A percentile compares a stretch with the other conserved stretches of the same genome.
These are phyloP conservation scores for Teratosphaeria gauchensis DNA, from an alignment of 2,329 filamentous ascomycete species.

Conservation along the genomic window DNA sequence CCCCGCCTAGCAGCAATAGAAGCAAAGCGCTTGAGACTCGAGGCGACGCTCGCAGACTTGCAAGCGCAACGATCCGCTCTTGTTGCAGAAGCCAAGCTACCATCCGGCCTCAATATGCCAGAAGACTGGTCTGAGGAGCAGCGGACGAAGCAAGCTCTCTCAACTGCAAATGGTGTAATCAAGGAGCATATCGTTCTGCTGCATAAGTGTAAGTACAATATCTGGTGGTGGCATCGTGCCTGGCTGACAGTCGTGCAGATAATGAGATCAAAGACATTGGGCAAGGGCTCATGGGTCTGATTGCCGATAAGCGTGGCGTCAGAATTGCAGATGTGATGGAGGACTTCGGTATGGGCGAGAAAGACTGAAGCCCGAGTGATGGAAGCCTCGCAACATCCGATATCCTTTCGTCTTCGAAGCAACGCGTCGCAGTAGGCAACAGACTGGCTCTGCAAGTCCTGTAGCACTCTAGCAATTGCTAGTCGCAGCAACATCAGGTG, in stretches of 20 bases:
- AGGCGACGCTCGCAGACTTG: slow-evolving; percentile 39
- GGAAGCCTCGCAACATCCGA: neutral
- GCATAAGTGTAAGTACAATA: slow-evolving; percentile 43
- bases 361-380: slow-evolving; percentile 29
- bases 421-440: neutral
- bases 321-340: slow-evolving; percentile 42
- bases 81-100: slow-evolving; percentile 18
- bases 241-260: slow-evolving; percentile 23
- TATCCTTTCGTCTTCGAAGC: neutral
- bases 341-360: slow-evolving; percentile 36
- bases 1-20: slow-evolving; percentile 14
- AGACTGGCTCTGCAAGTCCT: too few species aligned
- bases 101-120: slow-evolving; percentile 18
- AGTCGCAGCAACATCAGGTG: too few species aligned
- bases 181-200: slow-evolving; percentile 55
- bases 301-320: slow-evolving; percentile 55
- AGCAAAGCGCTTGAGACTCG: slow-evolving; percentile 30
- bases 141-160: slow-evolving; percentile 22
- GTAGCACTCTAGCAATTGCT: too few species aligned
- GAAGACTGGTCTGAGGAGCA: slow-evolving; percentile 17
- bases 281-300: slow-evolving; percentile 55
- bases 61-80: slow-evolving; percentile 32
- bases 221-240: neutral
- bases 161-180: slow-evolving; percentile 44
- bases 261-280: slow-evolving; percentile 63